Conservation (phyloP, 2,329 filamentous ascomycete species). For the Sclerotinia subarctica region DNA sequence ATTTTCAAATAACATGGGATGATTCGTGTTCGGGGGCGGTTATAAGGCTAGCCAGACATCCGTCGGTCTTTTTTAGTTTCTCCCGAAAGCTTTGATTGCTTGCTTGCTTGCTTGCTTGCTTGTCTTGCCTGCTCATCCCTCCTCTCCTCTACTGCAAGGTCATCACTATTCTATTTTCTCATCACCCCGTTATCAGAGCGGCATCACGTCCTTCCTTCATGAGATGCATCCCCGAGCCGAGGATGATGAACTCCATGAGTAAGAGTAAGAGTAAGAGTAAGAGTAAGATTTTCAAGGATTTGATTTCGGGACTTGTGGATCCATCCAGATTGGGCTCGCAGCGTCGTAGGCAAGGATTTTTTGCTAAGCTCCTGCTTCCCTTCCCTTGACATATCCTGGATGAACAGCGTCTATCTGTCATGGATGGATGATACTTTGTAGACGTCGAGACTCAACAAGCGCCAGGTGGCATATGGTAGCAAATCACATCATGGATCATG, state of each 20-base stretch:
- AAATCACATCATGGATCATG: not conserved
- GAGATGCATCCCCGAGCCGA: conserved; percentile 6
- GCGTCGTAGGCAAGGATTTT: conserved; percentile 1
- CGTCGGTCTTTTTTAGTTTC: not conserved
- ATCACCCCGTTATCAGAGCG: not conserved
- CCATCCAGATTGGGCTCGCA: conserved; percentile 2
- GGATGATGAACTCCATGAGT: not conserved
- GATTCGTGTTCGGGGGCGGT: not conserved
- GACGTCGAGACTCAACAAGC: not conserved
- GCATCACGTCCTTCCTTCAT: not conserved
- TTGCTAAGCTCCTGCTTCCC: not conserved
- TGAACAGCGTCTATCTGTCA: conserved; percentile 13
- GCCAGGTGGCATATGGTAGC: not conserved
- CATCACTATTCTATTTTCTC: not conserved
- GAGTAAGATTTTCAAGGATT: not conserved
- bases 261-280: not conserved
- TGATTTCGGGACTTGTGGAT: conserved; percentile 5
- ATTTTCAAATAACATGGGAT: not conserved
- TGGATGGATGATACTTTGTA: not conserved
- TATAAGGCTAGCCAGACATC: not conserved
- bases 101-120: too few species aligned
- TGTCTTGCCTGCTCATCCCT: too few species aligned
- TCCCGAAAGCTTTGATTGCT: not conserved
- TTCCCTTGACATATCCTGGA: not conserved
- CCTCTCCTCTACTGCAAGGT: not conserved